Evolutionary conservation across 169 alveolate species (phyloP), one percentile per base, ranked within the genome.

Genomic region (Plasmodium falciparum): DNA sequence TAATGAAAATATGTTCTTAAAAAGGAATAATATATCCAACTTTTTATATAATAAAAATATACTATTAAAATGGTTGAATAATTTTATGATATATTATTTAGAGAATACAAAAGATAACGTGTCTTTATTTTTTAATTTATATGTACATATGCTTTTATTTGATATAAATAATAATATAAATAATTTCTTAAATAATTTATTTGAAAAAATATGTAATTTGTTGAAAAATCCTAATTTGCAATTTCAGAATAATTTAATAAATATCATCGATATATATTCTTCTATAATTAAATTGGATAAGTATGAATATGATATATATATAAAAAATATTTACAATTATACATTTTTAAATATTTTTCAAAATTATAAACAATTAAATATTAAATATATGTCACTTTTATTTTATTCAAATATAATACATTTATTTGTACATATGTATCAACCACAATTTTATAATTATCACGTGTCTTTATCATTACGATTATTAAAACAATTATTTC

Each of bases 141-240:
- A 72, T 62, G 88, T 86, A 15, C 92, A 86, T 62, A 86, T 86
- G 92, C 76, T 86, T 74, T 54, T 86, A 72, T 86, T 86, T 73
- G 92, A 86, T 22, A 49, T 86, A 24, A 86, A 71, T 33, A 56
- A 61, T 56, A 56, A 86, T 39, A 24, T 86, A 86, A 59, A 26
- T 7, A 59, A 59, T 86, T 86, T 86, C 65, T 47, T 65, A 8
- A 47, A 59, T 22, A 52, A 58, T 45, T 33, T 72, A 33, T 56
- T 86, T 54, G 43, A 26, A 15, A 58, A 59, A 86, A 86, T 86
- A 22, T 43, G 58, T 12, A 6, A 47, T 24, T 61, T 15, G 43
- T 33, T 86, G 62, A 39, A 5, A 66, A 71, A 29, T 43, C 22
- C 9, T 15, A 13, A 86, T 24, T 86, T 67, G 52, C 49, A 43